Evolutionary conservation across 331 rosid species (phyloP).

Genomic region (Rosa hybrid): DNA sequence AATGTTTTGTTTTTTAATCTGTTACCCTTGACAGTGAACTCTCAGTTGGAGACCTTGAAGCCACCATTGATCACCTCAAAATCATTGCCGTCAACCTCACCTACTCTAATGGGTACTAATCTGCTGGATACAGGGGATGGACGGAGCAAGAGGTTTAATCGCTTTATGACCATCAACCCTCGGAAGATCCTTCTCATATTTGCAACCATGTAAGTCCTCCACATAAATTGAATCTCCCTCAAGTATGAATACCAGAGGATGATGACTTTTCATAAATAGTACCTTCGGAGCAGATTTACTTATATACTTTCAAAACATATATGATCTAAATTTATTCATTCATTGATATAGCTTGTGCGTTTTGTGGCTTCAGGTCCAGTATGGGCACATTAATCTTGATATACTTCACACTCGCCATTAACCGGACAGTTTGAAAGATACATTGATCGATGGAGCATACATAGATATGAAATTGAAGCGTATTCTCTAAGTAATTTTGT

Average conservation of each 20-base stretch:
- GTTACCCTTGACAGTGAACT: constrained; percentile 21
- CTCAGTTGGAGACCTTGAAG: constrained; percentile 29
- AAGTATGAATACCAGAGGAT: not conserved
- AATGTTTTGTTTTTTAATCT: not conserved
- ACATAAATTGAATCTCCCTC: not conserved
- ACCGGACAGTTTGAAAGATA: constrained; percentile 13
- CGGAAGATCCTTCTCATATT: constrained; percentile 31
- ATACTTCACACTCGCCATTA: constrained; percentile 34
- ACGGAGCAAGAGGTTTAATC: constrained; percentile 25
- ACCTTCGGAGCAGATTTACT: not conserved
- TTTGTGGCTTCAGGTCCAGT: constrained; percentile 31
- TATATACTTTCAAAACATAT: not conserved
- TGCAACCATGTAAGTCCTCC: constrained; percentile 28
- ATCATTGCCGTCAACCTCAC: constrained; percentile 2
- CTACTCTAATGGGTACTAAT: constrained; percentile 1
- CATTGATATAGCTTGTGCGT: not conserved
- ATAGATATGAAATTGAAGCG: not conserved
- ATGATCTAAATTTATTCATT: not conserved
- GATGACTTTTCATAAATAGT: not conserved
- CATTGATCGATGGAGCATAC: constrained; percentile 13
- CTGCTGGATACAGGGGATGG: constrained; percentile 21
- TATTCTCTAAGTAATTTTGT: not conserved
- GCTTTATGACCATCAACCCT: constrained; percentile 31
- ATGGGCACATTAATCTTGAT: constrained; percentile 31
- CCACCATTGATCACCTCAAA: constrained; percentile 16